phyloP scores from a whole-genome alignment of 2,329 filamentous ascomycete species.

The Talaromyces sp. region DNA sequence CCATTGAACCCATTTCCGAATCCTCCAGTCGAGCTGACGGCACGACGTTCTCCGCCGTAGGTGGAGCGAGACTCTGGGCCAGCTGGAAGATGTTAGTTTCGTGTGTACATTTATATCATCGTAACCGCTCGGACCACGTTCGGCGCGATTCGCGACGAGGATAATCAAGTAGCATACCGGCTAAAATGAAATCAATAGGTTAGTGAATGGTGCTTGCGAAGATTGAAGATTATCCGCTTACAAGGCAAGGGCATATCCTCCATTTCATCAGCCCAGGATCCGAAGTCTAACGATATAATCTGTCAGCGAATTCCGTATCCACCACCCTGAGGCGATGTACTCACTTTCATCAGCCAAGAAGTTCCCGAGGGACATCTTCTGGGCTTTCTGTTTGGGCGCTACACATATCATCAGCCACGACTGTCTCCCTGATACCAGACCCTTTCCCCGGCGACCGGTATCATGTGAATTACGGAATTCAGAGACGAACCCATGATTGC shows the following conservation, averaged over 20 bases:
- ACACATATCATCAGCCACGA: constrained; percentile 45
- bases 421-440: constrained; percentile 13
- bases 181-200: constrained; percentile 22
- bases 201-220: constrained; percentile 13
- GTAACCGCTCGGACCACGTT: neutral
- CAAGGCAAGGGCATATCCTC: constrained; percentile 74
- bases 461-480: neutral
- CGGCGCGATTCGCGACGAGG: neutral
- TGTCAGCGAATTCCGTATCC: constrained; percentile 28
- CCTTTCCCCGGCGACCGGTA: neutral
- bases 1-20: constrained; percentile 38
- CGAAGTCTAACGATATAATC: constrained; percentile 54
- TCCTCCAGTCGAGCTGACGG: constrained; percentile 40
- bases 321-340: constrained; percentile 34
- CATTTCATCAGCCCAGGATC: constrained; percentile 99
- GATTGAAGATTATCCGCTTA: constrained; percentile 48
- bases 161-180: constrained; percentile 26
- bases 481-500: constrained; percentile 58
- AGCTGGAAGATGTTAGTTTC: constrained; percentile 22
- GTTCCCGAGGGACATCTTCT: constrained; percentile 97
- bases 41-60: constrained; percentile 50
- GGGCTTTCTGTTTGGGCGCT: constrained; percentile 90
- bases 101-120: neutral
- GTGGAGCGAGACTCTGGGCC: constrained; percentile 42
- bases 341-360: constrained; percentile 90